Evolutionary conservation across 306 rosid genomes (phyloP).

Genomic region (Purshia tridentata): DNA sequence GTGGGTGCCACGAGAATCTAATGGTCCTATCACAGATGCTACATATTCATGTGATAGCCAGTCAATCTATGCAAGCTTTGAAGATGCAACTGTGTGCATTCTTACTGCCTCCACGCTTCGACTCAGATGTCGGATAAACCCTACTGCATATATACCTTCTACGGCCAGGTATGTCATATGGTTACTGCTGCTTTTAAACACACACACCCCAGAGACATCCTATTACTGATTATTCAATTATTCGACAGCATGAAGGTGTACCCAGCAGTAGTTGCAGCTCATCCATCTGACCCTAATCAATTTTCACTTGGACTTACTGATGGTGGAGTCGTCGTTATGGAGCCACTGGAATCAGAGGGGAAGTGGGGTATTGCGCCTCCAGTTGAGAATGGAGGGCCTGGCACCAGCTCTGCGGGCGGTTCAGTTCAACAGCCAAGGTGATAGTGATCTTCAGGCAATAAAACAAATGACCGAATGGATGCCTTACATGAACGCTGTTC

Average conservation of each 20-base stretch:
- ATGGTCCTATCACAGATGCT: slow-evolving; percentile 31
- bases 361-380: slow-evolving; percentile 3
- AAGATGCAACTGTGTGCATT: slow-evolving; percentile 32
- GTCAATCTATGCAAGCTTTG: slow-evolving; percentile 34
- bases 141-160: slow-evolving; percentile 24
- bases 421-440: neutral
- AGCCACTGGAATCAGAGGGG: slow-evolving; percentile 11
- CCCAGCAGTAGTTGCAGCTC: slow-evolving; percentile 13
- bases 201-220: neutral
- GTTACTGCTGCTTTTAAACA: neutral
- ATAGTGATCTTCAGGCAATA: too few species aligned
- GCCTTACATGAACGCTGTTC: neutral
- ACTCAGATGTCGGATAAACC: slow-evolving; percentile 23
- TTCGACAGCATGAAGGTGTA: neutral
- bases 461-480: neutral
- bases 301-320: slow-evolving; percentile 17
- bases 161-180: slow-evolving; percentile 31
- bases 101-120: slow-evolving; percentile 22
- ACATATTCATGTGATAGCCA: slow-evolving; percentile 39
- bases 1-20: slow-evolving; percentile 33
- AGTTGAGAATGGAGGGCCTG: neutral
- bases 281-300: slow-evolving; percentile 17
- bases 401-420: neutral
- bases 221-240: neutral
- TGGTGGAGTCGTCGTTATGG: slow-evolving; percentile 6